Percentiles rank a stretch among this genome's conserved stretches.
Evolutionary conservation across 2,329 filamentous ascomycete genomes (phyloP).

Genomic region (Phialocephala sp.): DNA sequence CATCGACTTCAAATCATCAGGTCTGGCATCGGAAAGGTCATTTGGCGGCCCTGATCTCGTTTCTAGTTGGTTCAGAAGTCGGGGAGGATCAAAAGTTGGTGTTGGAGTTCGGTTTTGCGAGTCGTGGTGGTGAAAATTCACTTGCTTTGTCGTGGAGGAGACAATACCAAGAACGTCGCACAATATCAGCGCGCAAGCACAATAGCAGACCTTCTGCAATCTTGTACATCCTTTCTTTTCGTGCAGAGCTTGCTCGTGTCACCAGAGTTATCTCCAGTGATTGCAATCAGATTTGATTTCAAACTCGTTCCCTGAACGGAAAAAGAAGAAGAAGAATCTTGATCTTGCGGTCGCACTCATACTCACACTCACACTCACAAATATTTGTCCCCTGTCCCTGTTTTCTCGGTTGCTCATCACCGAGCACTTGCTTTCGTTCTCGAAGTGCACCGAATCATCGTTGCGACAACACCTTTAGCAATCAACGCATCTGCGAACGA

Average conservation of each 20-base stretch:
- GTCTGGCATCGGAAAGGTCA: slow-evolving; percentile 19
- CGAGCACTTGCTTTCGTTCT: slow-evolving; percentile 33
- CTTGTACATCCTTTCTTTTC: slow-evolving; percentile 45
- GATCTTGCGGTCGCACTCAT: slow-evolving; percentile 40
- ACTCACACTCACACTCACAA: slow-evolving; percentile 29
- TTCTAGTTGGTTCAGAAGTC: slow-evolving; percentile 20
- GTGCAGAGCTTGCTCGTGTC: slow-evolving; percentile 40
- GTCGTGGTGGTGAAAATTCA: slow-evolving; percentile 32
- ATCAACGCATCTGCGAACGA: slow-evolving; percentile 20
- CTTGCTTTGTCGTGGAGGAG: slow-evolving; percentile 37
- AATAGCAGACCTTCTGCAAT: slow-evolving; percentile 41
- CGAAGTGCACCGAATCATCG: slow-evolving; percentile 34
- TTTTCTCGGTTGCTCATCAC: slow-evolving; percentile 35
- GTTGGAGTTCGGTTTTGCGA: slow-evolving; percentile 23
- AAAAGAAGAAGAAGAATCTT: slow-evolving; percentile 45
- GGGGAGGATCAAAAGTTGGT: slow-evolving; percentile 23
- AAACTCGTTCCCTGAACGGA: slow-evolving; percentile 44
- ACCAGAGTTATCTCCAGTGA: slow-evolving; percentile 43
- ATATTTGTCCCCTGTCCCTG: slow-evolving; percentile 33
- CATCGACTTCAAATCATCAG: slow-evolving; percentile 12
- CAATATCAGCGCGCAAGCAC: slow-evolving; percentile 13
- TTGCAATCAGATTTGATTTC: slow-evolving; percentile 46
- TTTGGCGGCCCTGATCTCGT: slow-evolving; percentile 10
- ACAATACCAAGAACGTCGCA: slow-evolving; percentile 38
- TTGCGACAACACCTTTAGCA: slow-evolving; percentile 22